Evolutionary conservation across 2,329 filamentous ascomycete species (phyloP).

Genomic region (Colletotrichum sp.): DNA sequence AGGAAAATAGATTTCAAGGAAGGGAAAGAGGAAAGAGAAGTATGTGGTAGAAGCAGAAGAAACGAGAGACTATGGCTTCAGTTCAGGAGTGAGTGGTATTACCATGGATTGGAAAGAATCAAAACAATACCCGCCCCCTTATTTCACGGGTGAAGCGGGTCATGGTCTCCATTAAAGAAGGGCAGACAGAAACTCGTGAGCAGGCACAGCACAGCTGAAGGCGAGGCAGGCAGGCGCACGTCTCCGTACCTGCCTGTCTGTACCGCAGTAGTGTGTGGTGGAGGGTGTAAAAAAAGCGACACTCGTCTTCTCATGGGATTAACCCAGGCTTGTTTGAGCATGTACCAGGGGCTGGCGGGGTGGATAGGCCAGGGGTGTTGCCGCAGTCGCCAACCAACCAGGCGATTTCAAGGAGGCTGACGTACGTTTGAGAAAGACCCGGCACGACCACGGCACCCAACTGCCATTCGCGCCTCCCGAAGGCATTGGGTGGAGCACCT

Average conservation of each 20-base stretch:
- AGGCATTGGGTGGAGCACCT: neutral
- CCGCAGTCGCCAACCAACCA: neutral
- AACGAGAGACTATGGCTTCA: conserved; percentile 2
- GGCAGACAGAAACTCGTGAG: neutral
- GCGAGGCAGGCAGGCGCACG: neutral
- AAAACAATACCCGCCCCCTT: conserved; percentile 9
- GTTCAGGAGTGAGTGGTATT: neutral
- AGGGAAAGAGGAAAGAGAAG: neutral
- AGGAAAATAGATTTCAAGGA: neutral
- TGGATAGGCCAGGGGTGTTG: neutral
- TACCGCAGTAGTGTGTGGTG: neutral
- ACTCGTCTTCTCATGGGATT: neutral
- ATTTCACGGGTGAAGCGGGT: conserved; percentile 1
- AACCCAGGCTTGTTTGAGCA: conserved; percentile 10
- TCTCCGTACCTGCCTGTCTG: neutral
- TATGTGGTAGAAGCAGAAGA: neutral
- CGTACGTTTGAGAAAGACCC: conserved; percentile 17
- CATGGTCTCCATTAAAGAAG: conserved; percentile 13
- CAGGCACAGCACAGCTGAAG: neutral
- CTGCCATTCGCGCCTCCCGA: neutral
- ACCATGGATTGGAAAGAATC: neutral
- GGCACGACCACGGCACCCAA: neutral
- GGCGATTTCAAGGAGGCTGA: conserved; percentile 13
- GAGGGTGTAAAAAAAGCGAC: neutral
- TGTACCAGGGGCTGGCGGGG: neutral